These are phyloP conservation scores for Hypoxylon sp. DNA, from an alignment of 2,329 filamentous ascomycete species.

Conservation along the genomic window DNA sequence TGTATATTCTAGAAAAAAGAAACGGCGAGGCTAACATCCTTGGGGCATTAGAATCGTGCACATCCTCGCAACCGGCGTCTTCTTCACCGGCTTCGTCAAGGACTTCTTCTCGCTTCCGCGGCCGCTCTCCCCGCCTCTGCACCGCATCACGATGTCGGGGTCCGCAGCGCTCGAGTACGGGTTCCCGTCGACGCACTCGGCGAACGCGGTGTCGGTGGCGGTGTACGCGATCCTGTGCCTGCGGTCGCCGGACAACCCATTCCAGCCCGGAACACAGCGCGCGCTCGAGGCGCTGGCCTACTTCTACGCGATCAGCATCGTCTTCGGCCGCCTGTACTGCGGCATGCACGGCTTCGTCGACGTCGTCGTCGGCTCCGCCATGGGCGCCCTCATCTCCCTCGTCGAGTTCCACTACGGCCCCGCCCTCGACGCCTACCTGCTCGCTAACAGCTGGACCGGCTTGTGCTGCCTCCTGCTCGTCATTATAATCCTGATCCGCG, in stretches of 20 bases:
- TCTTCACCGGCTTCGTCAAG: constrained; percentile 93
- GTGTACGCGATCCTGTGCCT: constrained; percentile 84
- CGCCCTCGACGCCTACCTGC: constrained; percentile 79
- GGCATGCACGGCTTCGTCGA: constrained; percentile 99
- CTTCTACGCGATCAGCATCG: constrained; percentile 89
- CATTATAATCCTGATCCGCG: constrained; percentile 83
- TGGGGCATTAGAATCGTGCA: constrained; percentile 72
- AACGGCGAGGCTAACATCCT: constrained; percentile 31
- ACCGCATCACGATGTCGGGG: constrained; percentile 97
- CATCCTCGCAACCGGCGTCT: constrained; percentile 83
- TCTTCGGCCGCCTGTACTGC: constrained; percentile 93
- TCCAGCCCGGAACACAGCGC: constrained; percentile 71
- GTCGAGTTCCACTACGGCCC: constrained; percentile 73
- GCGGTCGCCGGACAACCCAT: constrained; percentile 73
- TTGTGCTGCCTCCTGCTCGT: constrained; percentile 74
- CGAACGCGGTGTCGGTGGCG: constrained; percentile 95
- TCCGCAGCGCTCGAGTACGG: constrained; percentile 96
- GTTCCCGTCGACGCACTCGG: constrained; percentile 96
- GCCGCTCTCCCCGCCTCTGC: constrained; percentile 90
- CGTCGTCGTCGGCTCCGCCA: constrained; percentile 82
- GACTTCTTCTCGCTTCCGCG: constrained; percentile 93
- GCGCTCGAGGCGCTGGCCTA: constrained; percentile 79
- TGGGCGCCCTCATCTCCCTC: constrained; percentile 77
- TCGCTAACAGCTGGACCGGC: constrained; percentile 74
- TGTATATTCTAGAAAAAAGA: neutral